Evolutionary conservation across 352 stramenopile species (phyloP), one percentile per base, ranked within the genome.

Genomic region (Globisporangium emineosum): DNA sequence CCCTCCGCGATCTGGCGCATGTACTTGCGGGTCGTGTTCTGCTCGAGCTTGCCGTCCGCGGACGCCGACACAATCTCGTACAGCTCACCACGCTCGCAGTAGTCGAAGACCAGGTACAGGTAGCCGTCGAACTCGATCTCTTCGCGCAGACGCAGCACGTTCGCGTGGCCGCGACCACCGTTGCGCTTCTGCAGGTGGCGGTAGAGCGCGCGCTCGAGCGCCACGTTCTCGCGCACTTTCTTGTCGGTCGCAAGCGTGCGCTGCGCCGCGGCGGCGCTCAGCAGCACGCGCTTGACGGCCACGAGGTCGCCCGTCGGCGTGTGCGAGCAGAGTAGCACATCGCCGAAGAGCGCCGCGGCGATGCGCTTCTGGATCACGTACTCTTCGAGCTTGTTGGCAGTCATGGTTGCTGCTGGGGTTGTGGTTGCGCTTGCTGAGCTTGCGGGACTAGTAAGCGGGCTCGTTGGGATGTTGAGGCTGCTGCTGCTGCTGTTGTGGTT

Each of bases 61-160:
- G 78, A 66, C 32, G 57, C 57, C 65, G 81, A 89, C 45, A 94
- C 82, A 50, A 93, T 64, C 65, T 91, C 86, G 72, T 91, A 94
- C 29, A 94, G 72, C 65, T 94, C 86, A 32, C 86, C 86, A 47
- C 76, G 72, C 40, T 75, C 65, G 60, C 81, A 91, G 63, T 78
- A 93, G 63, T 91, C 80, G 32, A 89, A 88, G 5, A 94, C 78
- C 50, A 94, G 78, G 70, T 93, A 90, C 35, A 91, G 43, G 42
- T 89, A 92, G 29, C 83, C 84, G 67, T 91, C 83, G 59, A 88
- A 86, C 62, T 90, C 78, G 40, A 90, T 88, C 66, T 94, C 86
- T 35, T 91, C 83, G 58, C 79, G 81, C 61, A 92, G 69, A 12
- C 73, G 70, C 25, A 94, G 77, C 58, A 94, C 66, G 60, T 92